Percentiles rank a stretch among this genome's conserved stretches.
phyloP scores from a whole-genome alignment of 768 basidiomycete species.

The Tephrocybe sp. region DNA sequence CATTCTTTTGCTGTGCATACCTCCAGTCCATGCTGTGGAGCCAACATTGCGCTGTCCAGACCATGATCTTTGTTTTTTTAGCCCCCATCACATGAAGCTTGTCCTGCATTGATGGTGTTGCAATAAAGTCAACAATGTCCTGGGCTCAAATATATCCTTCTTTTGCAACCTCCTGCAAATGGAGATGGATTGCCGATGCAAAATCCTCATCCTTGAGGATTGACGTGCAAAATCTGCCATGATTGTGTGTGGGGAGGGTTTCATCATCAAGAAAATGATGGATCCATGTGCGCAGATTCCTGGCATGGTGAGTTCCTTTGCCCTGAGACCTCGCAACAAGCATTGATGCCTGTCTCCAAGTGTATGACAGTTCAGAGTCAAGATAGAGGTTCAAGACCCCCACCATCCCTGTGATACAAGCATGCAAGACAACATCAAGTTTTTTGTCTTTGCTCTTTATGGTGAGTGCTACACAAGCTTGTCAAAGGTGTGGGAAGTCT shows the following conservation, averaged over 20 bases:
- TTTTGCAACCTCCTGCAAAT: conserved; percentile 25
- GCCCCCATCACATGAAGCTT: too few species aligned
- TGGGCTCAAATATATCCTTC: conserved; percentile 25
- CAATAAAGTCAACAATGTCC: conserved; percentile 29
- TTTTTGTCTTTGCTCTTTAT: conserved; percentile 26
- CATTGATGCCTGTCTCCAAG: conserved; percentile 33
- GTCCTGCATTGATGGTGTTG: conserved; percentile 22
- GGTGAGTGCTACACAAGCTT: conserved; percentile 17
- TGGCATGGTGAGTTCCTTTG: conserved; percentile 25
- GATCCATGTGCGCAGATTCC: conserved; percentile 18
- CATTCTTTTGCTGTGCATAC: too few species aligned
- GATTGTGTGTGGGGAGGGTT: conserved; percentile 26
- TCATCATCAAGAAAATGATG: conserved; percentile 16
- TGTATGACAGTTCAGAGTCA: conserved; percentile 25
- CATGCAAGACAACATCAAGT: conserved; percentile 28
- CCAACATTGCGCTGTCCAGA: too few species aligned
- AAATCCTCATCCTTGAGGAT: conserved; percentile 35
- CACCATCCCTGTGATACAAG: conserved; percentile 25
- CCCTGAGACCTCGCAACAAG: conserved; percentile 26
- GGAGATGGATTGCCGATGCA: conserved; percentile 22
- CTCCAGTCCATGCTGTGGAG: too few species aligned
- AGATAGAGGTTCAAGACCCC: conserved; percentile 24
- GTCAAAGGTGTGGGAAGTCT: conserved; percentile 10
- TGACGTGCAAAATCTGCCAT: conserved; percentile 18
- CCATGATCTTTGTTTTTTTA: too few species aligned